A percentile compares a stretch with the other conserved stretches of the same genome.
Evolutionary conservation across 2,329 filamentous ascomycete species (phyloP).

Genomic region (Fusarium irregulare): DNA sequence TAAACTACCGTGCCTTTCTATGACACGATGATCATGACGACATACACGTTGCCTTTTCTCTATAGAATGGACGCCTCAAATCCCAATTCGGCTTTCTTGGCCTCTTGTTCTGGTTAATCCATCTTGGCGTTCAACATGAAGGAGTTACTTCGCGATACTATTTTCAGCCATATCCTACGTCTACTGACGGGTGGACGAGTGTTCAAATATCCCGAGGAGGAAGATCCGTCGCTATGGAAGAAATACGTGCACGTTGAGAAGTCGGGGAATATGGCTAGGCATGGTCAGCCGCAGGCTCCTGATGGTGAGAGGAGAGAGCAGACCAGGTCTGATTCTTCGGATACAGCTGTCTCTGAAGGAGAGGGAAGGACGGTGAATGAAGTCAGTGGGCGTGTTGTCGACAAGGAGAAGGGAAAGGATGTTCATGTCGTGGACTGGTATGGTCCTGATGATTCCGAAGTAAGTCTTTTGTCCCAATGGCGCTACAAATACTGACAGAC

Average conservation of each 20-base stretch:
- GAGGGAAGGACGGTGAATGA: not conserved
- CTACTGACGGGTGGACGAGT: not conserved
- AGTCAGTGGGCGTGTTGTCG: not conserved
- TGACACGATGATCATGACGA: constrained; percentile 16
- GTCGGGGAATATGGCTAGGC: constrained; percentile 6
- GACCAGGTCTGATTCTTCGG: not conserved
- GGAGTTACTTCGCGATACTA: constrained; percentile 2
- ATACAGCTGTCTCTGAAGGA: not conserved
- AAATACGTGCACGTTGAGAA: constrained; percentile 8
- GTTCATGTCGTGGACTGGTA: constrained; percentile 8
- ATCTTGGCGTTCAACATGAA: not conserved
- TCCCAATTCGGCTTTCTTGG: not conserved
- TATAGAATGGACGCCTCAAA: not conserved
- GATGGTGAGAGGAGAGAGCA: not conserved
- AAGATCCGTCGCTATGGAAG: constrained; percentile 12
- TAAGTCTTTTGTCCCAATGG: not conserved
- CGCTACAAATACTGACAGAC: not conserved
- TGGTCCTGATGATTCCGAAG: constrained; percentile 3
- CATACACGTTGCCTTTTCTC: not conserved
- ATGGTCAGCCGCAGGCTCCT: not conserved
- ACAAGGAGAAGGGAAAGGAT: constrained; percentile 5
- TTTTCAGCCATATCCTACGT: constrained; percentile 8
- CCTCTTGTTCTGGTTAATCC: not conserved
- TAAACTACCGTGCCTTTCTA: not conserved
- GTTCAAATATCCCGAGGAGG: constrained; percentile 13